Evolutionary conservation across 306 rosid genomes (phyloP).

Genomic region (peach (Prunus persica)): DNA sequence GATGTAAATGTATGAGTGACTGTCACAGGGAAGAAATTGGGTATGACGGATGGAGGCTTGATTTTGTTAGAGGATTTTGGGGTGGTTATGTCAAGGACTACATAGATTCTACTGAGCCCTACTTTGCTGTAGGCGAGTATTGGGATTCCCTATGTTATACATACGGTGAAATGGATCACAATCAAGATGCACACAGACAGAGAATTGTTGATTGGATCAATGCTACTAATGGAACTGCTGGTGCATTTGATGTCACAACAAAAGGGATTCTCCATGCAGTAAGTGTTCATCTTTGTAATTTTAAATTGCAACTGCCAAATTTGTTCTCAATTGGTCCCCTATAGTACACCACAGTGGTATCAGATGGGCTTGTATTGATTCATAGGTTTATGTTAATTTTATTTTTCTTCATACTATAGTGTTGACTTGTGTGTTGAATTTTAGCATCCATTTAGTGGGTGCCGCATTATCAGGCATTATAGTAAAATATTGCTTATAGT

Average conservation of each 20-base stretch:
- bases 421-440: neutral
- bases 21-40: slow-evolving; percentile 81
- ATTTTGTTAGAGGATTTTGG: slow-evolving; percentile 98
- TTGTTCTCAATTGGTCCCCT: neutral
- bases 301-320: neutral
- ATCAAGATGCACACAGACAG: slow-evolving; percentile 98
- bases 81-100: slow-evolving; percentile 98
- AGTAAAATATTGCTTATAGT: no score
- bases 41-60: slow-evolving; percentile 99
- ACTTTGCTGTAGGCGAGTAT: slow-evolving; percentile 84
- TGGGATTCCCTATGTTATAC: slow-evolving; percentile 99
- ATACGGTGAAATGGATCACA: slow-evolving; percentile 82
- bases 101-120: slow-evolving; percentile 73
- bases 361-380: neutral
- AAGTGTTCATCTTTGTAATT: slow-evolving; percentile 34
- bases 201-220: slow-evolving; percentile 96
- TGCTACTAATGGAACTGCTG: slow-evolving; percentile 75
- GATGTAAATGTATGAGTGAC: slow-evolving; percentile 6
- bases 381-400: neutral
- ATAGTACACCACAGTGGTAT: neutral
- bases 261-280: slow-evolving; percentile 97
- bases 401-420: neutral
- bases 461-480: no score
- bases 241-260: slow-evolving; percentile 97
- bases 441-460: no score